Evolutionary conservation across 495 filamentous ascomycete species (phyloP).

Genomic region (Penicillium roqueforti): DNA sequence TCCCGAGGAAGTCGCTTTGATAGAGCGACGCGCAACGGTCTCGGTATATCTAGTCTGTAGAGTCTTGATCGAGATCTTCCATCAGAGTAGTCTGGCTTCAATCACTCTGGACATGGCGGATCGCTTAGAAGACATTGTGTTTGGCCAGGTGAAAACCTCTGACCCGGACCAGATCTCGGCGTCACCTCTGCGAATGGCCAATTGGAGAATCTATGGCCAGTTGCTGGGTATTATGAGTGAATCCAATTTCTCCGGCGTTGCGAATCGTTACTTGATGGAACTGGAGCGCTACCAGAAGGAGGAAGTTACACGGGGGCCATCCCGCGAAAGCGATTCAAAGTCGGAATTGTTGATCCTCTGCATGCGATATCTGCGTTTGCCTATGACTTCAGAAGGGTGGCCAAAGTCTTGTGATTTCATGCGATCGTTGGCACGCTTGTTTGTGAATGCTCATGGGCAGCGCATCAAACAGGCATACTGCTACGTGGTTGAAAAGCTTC

Average conservation of each 20-base stretch:
- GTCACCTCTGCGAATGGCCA: conserved; percentile 79
- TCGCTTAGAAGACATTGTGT: conserved; percentile 89
- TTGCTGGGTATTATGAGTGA: conserved; percentile 93
- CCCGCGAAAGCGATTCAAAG: conserved; percentile 68
- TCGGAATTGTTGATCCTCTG: conserved; percentile 81
- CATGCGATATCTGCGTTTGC: conserved; percentile 83
- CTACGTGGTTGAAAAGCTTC: conserved; percentile 76
- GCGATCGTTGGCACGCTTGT: conserved; percentile 71
- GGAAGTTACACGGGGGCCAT: conserved; percentile 58
- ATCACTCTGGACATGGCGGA: conserved; percentile 87
- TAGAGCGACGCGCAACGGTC: conserved; percentile 82
- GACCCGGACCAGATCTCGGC: conserved; percentile 75
- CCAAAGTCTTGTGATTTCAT: conserved; percentile 85
- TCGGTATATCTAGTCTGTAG: conserved; percentile 94
- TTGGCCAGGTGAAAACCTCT: conserved; percentile 81
- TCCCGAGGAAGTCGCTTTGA: conserved; percentile 65
- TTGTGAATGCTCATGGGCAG: conserved; percentile 77
- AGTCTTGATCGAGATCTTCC: conserved; percentile 89
- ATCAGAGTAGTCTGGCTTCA: conserved; percentile 74
- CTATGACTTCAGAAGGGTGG: conserved; percentile 67
- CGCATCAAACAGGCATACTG: conserved; percentile 92
- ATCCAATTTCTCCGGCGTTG: conserved; percentile 79
- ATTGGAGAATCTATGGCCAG: conserved; percentile 91
- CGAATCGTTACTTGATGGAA: conserved; percentile 73
- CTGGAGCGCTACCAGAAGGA: conserved; percentile 73